A percentile compares a stretch with the other conserved stretches of the same genome.
Evolutionary conservation across 345 rosid species (phyloP).

Genomic region (Schrenkiella parvula): DNA sequence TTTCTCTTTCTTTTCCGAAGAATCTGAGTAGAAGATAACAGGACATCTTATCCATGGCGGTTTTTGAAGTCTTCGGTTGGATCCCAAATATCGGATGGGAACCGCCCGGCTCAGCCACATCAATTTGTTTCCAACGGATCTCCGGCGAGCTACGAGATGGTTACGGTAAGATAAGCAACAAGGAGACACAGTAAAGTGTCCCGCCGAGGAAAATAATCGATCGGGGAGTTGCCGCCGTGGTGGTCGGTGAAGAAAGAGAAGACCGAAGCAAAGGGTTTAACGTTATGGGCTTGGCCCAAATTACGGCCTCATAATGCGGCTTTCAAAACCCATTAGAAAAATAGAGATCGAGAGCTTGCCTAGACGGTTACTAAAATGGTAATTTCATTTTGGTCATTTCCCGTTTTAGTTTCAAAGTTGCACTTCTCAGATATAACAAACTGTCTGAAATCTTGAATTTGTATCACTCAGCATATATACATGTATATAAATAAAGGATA

Average conservation of each 20-base stretch:
- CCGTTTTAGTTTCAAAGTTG: too few species aligned
- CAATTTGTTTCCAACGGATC: not conserved
- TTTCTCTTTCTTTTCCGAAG: constrained; percentile 40
- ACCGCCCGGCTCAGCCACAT: constrained; percentile 34
- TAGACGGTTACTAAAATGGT: too few species aligned
- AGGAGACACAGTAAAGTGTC: not conserved
- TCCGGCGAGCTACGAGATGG: not conserved
- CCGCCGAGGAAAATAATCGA: constrained; percentile 1
- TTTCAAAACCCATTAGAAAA: too few species aligned
- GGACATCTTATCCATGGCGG: constrained; percentile 26
- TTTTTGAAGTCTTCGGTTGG: constrained; percentile 14
- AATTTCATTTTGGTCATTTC: too few species aligned
- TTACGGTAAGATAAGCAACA: not conserved
- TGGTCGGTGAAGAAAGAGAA: constrained; percentile 18
- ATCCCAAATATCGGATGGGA: constrained; percentile 13
- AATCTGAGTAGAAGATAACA: constrained; percentile 28
- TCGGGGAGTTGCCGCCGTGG: constrained; percentile 6
- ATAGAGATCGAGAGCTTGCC: too few species aligned
- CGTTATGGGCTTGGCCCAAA: constrained; percentile 11
- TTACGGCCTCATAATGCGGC: not conserved
- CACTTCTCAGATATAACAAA: not conserved
- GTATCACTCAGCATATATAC: not conserved
- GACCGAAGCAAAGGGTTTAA: constrained; percentile 14
- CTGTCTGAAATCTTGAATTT: not conserved
- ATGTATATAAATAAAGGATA: not conserved